Evolutionary conservation across 495 filamentous ascomycete species (phyloP), one percentile per base, ranked within the genome.

Genomic region (Pseudevernia furfuracea): DNA sequence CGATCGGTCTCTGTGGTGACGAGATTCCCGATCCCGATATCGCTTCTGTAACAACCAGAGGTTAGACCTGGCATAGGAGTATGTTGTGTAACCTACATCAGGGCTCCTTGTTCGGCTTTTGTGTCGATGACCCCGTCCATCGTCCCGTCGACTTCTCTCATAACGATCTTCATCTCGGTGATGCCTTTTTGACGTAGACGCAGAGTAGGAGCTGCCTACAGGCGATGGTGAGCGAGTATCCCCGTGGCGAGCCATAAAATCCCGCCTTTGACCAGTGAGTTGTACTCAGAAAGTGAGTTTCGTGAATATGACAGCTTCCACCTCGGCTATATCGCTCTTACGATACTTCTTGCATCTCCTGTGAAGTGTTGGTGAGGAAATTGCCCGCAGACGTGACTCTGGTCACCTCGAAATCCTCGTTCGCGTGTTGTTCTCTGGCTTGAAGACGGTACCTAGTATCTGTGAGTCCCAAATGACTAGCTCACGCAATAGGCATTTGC

Each of bases 201-300:
- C 86, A 77, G 87, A 87, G 76, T 83, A 85, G 73, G 89, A 85
- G 81, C 88, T 91, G 86, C 88, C 89, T 91, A 88, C 87, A 88
- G 89, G 89, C 85, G 89, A 91, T 89, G 89, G 89, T 92, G 89
- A 92, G 88, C 88, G 89, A 85, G 87, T 86, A 85, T 91, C 88
- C 86, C 84, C 88, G 83, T 85, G 89, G 82, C 89, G 89, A 88
- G 89, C 87, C 89, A 92, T 92, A 77, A 63, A 39, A 77, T 87
- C 82, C 81, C 82, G 78, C 79, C 80, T 82, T 78, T 77, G 80
- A 81, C 82, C 71, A 82, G 81, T 86, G 80, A 82, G 77, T 78
- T 76, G 81, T 87, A 88, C 85, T 83, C 72, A 73, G 28, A 32
- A 0, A 44, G 14, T 37, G 19, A 32, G 17, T 30, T 8, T 37